phyloP scores from a whole-genome alignment of 106 monocot genomes.

The Acorus gramineus region DNA sequence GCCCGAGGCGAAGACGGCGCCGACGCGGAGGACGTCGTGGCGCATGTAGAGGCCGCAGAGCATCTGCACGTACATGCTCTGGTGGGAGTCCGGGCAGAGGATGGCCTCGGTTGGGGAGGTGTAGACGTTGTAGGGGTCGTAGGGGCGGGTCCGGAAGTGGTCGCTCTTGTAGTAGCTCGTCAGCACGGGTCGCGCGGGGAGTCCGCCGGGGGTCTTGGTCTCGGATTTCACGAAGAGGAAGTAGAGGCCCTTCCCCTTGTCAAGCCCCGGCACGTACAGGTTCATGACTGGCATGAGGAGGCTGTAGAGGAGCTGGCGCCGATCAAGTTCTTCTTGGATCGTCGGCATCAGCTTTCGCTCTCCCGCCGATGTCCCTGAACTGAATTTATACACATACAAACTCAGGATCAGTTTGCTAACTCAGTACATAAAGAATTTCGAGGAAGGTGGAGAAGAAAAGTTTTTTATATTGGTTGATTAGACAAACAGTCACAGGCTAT shows the following conservation, averaged over 20 bases:
- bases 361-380: slow-evolving; percentile 50
- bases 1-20: slow-evolving; percentile 68
- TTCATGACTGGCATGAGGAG: slow-evolving; percentile 63
- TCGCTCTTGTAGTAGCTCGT: slow-evolving; percentile 38
- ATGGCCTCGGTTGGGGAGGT: slow-evolving; percentile 48
- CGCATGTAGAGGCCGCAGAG: slow-evolving; percentile 51
- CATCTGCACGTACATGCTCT: slow-evolving; percentile 34
- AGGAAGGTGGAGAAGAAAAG: too few species aligned
- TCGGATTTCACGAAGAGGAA: slow-evolving; percentile 56
- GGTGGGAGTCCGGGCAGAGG: slow-evolving; percentile 23
- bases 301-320: slow-evolving; percentile 53
- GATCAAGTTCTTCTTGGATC: slow-evolving; percentile 41
- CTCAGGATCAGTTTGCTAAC: neutral
- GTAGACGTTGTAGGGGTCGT: slow-evolving; percentile 51
- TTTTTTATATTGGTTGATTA: too few species aligned
- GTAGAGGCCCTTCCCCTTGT: slow-evolving; percentile 65
- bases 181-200: slow-evolving; percentile 39
- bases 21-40: slow-evolving; percentile 44
- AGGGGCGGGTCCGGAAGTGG: slow-evolving; percentile 29
- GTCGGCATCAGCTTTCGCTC: slow-evolving; percentile 62
- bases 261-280: slow-evolving; percentile 54
- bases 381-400: neutral
- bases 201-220: slow-evolving; percentile 50
- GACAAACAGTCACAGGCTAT: too few species aligned
- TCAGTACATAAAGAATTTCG: too few species aligned